phyloP scores from a whole-genome alignment of 495 filamentous ascomycete species.

The Articulospora tetracladia region DNA sequence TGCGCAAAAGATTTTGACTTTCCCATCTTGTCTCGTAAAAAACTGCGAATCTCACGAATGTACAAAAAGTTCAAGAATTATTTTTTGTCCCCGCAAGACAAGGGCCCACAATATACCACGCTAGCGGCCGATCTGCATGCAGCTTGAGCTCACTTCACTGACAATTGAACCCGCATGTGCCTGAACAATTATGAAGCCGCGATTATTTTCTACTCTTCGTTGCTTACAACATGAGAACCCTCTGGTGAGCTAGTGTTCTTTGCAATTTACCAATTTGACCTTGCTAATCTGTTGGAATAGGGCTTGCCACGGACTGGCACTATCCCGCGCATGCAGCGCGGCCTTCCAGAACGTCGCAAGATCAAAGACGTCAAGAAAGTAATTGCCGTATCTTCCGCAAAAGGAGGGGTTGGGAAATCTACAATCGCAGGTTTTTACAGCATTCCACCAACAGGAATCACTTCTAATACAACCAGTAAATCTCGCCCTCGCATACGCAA shows the following conservation, averaged over 20 bases:
- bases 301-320: slow-evolving; percentile 78
- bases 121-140: slow-evolving; percentile 18
- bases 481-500: slow-evolving; percentile 79
- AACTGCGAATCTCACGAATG: background rate
- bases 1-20: slow-evolving; percentile 47
- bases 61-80: slow-evolving; percentile 11
- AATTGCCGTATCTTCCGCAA: slow-evolving; percentile 90
- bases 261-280: background rate
- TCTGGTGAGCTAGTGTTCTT: slow-evolving; percentile 48
- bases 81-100: slow-evolving; percentile 6
- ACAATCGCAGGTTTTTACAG: slow-evolving; percentile 78
- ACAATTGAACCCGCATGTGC: background rate
- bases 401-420: slow-evolving; percentile 94
- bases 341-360: slow-evolving; percentile 73
- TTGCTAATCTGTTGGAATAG: slow-evolving; percentile 35
- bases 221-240: slow-evolving; percentile 85
- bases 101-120: slow-evolving; percentile 6
- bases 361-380: slow-evolving; percentile 83
- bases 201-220: slow-evolving; percentile 62
- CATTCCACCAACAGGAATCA: background rate
- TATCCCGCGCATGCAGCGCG: slow-evolving; percentile 77
- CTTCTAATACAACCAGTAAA: slow-evolving; percentile 54
- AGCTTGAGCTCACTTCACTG: background rate
- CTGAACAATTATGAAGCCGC: slow-evolving; percentile 42
- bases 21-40: slow-evolving; percentile 21